These are phyloP conservation scores for Fremontodendron californicum DNA, from an alignment of 345 rosid species.

Conservation along the genomic window DNA sequence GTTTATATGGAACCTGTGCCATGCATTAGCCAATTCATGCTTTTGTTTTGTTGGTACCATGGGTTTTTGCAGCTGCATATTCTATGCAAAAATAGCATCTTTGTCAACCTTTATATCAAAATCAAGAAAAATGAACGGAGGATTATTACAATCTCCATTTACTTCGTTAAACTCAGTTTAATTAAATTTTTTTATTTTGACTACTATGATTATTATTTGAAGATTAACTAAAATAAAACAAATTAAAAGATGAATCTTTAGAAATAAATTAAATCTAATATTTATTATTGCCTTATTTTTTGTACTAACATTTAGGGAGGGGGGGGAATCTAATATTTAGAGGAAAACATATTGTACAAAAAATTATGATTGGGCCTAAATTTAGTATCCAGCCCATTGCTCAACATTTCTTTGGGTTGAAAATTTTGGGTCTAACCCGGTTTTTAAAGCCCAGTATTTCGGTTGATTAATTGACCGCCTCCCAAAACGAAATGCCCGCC, in stretches of 20 bases:
- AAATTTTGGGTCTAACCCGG: background rate
- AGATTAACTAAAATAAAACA: too few relatives aligned
- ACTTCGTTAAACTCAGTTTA: too few relatives aligned
- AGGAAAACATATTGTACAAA: too few relatives aligned
- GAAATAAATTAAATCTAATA: too few relatives aligned
- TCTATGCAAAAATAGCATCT: background rate
- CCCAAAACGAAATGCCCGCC: background rate
- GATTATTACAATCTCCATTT: too few relatives aligned
- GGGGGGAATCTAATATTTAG: too few relatives aligned
- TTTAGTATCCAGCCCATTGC: background rate
- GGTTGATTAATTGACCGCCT: background rate
- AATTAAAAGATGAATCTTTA: too few relatives aligned
- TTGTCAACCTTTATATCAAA: background rate
- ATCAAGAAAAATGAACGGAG: background rate
- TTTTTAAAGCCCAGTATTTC: background rate
- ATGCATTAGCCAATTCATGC: background rate
- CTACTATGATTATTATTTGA: too few relatives aligned
- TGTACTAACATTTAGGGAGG: too few relatives aligned
- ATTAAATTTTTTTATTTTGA: too few relatives aligned
- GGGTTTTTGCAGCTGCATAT: background rate
- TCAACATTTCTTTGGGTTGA: background rate
- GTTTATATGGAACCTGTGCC: slow-evolving; percentile 14
- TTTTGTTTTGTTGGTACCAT: background rate
- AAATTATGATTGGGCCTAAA: background rate
- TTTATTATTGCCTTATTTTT: too few relatives aligned